phyloP scores from a whole-genome alignment of 306 rosid genomes.

The Bauhinia variegata region DNA sequence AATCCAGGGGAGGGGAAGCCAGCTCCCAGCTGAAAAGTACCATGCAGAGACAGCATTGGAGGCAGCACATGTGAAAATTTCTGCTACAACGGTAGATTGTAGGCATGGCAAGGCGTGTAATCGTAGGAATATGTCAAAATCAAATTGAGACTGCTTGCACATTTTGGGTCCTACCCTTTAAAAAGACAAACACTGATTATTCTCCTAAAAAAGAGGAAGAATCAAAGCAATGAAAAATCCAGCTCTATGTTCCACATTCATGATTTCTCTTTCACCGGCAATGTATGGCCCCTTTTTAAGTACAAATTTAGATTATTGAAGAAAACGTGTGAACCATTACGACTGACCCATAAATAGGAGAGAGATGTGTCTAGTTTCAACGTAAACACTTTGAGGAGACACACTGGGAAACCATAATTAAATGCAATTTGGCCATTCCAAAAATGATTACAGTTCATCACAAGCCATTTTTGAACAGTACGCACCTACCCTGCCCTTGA shows the following conservation, averaged over 20 bases:
- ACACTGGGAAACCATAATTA: no score
- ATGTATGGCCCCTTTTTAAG: no score
- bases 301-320: background rate
- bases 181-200: conserved; percentile 39
- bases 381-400: no score
- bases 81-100: background rate
- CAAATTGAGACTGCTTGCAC: background rate
- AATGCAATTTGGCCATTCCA: no score
- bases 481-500: no score
- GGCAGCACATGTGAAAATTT: conserved; percentile 34
- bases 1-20: no score
- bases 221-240: background rate
- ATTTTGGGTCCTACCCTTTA: conserved; percentile 37
- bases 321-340: background rate
- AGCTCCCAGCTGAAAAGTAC: no score
- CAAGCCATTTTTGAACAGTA: no score
- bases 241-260: conserved; percentile 23
- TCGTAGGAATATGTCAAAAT: conserved; percentile 31
- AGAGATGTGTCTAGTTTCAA: no score
- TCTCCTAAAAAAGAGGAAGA: conserved; percentile 21
- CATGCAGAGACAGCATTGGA: background rate
- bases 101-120: conserved; percentile 1
- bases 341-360: no score
- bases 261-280: conserved; percentile 33
- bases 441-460: no score